Evolutionary conservation across 2,329 filamentous ascomycete species (phyloP).

Genomic region (Botrytis byssoidea): DNA sequence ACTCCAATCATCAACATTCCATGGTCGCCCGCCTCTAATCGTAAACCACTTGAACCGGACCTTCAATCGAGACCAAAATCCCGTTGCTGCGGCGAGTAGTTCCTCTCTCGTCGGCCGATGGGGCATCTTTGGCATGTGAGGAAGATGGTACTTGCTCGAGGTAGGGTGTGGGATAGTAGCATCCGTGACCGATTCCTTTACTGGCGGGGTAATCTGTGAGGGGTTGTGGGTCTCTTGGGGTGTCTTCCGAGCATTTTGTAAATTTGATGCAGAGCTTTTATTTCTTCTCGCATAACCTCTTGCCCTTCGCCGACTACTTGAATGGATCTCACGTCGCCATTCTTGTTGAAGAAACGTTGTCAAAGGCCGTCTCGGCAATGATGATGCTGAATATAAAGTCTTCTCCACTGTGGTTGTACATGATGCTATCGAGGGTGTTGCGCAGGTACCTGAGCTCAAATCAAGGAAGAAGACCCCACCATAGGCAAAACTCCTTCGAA

Average conservation of each 20-base stretch:
- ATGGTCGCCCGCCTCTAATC: constrained; percentile 88
- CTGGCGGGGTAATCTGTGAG: constrained; percentile 24
- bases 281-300: constrained; percentile 33
- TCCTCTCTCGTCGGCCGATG: constrained; percentile 93
- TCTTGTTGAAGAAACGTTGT: constrained; percentile 25
- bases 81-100: constrained; percentile 83
- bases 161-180: constrained; percentile 28
- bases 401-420: constrained; percentile 31
- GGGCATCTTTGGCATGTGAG: constrained; percentile 65
- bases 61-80: constrained; percentile 86
- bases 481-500: constrained; percentile 53
- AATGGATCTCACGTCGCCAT: constrained; percentile 38
- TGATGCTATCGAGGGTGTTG: constrained; percentile 37
- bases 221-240: constrained; percentile 28
- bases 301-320: constrained; percentile 32
- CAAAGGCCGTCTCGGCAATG: constrained; percentile 22
- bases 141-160: constrained; percentile 55
- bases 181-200: constrained; percentile 23
- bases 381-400: constrained; percentile 28
- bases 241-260: constrained; percentile 27
- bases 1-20: constrained; percentile 94
- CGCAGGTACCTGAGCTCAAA: constrained; percentile 41
- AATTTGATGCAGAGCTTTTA: constrained; percentile 38
- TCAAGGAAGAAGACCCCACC: constrained; percentile 54
- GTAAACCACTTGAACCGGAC: constrained; percentile 98